A percentile compares a stretch with the other conserved stretches of the same genome.
These are phyloP conservation scores for Furcasterigmium furcatum DNA, from an alignment of 2,329 filamentous ascomycete species.

Conservation along the genomic window DNA sequence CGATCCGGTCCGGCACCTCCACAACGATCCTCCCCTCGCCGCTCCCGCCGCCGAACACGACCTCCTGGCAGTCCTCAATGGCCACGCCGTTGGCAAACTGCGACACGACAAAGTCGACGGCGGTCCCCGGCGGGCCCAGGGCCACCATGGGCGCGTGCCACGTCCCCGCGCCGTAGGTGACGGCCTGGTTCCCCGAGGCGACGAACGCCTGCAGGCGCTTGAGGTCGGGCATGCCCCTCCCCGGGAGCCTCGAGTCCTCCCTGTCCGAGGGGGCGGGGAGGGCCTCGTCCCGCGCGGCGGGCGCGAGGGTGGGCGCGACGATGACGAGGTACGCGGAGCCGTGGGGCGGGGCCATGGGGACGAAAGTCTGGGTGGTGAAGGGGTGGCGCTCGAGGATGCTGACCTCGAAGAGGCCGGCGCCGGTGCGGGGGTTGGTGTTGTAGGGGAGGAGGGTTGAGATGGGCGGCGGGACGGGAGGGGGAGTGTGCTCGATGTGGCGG, in stretches of 20 bases:
- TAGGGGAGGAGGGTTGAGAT: constrained; percentile 12
- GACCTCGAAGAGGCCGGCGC: constrained; percentile 55
- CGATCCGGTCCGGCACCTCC: constrained; percentile 19
- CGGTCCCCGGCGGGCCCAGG: constrained; percentile 54
- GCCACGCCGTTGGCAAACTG: constrained; percentile 84
- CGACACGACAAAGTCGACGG: constrained; percentile 83
- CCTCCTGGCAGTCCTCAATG: constrained; percentile 86
- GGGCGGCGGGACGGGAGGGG: constrained; percentile 3
- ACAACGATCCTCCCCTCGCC: constrained; percentile 35
- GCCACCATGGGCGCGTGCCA: constrained; percentile 98
- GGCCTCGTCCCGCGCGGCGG: constrained; percentile 26
- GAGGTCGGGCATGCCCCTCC: constrained; percentile 70
- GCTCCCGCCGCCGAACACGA: constrained; percentile 34
- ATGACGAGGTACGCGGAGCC: constrained; percentile 71
- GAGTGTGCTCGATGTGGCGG: constrained; percentile 38
- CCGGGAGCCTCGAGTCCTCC: constrained; percentile 40
- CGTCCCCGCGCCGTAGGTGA: constrained; percentile 88
- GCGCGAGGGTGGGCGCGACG: constrained; percentile 73
- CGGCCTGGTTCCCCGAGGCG: constrained; percentile 73
- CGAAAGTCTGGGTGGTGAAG: constrained; percentile 91
- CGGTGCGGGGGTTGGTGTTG: constrained; percentile 5
- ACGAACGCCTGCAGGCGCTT: constrained; percentile 70
- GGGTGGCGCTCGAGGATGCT: constrained; percentile 85
- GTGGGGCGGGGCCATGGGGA: constrained; percentile 60
- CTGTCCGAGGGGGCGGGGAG: constrained; percentile 33